These are phyloP conservation scores for Brassica rapa DNA, from an alignment of 345 rosid species.

Conservation along the genomic window DNA sequence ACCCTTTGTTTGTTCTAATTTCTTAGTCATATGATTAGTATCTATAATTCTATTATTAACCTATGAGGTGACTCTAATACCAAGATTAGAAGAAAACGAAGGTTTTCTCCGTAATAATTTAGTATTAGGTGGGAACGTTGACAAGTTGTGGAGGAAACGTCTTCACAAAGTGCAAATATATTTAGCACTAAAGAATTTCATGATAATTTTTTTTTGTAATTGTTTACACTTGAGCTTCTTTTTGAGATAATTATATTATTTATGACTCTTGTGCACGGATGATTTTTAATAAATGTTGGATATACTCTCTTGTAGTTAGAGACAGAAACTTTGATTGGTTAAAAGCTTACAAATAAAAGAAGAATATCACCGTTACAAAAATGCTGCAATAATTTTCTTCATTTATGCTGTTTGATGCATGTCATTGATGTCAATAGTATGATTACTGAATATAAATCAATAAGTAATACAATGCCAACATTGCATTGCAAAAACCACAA, in stretches of 20 bases:
- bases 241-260: conserved; percentile 20
- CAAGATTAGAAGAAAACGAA: conserved; percentile 8
- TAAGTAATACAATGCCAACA: conserved; percentile 33
- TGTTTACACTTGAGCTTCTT: conserved; percentile 31
- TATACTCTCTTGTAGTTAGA: conserved; percentile 33
- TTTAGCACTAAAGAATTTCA: conserved; percentile 26
- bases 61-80: conserved; percentile 27
- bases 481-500: conserved; percentile 21
- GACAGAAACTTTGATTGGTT: conserved; percentile 34
- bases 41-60: conserved; percentile 25
- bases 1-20: conserved; percentile 28
- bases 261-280: conserved; percentile 39
- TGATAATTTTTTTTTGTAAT: conserved; percentile 14
- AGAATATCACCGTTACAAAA: conserved; percentile 29
- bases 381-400: conserved; percentile 14
- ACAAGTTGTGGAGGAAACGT: conserved; percentile 43
- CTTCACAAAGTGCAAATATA: conserved; percentile 39
- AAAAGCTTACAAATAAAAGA: conserved; percentile 24
- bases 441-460: conserved; percentile 14
- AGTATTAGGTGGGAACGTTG: conserved; percentile 41
- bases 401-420: conserved; percentile 27
- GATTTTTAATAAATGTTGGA: conserved; percentile 13
- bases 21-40: conserved; percentile 41
- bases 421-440: conserved; percentile 21
- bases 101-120: conserved; percentile 28